Percentiles rank a stretch among this genome's conserved stretches.
phyloP scores from a whole-genome alignment of 2,329 filamentous ascomycete genomes.

The Diaporthe eres region DNA sequence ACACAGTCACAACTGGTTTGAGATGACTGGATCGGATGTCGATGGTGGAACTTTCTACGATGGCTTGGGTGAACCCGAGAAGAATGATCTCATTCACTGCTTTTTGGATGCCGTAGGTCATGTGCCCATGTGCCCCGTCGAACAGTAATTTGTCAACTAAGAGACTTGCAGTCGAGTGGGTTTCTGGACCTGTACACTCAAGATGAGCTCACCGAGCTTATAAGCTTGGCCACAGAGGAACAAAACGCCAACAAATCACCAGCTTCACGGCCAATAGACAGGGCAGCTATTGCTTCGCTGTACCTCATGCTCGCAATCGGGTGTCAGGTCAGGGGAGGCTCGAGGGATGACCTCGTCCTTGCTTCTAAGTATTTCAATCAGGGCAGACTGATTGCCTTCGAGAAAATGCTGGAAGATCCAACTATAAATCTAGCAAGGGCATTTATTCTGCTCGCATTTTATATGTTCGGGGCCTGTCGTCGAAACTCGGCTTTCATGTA shows the following conservation, averaged over 20 bases:
- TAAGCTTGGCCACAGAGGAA: neutral
- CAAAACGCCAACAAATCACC: neutral
- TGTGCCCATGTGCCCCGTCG: no score
- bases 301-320: conserved; percentile 46
- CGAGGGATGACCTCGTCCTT: conserved; percentile 36
- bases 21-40: conserved; percentile 26
- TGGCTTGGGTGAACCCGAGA: conserved; percentile 6
- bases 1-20: conserved; percentile 34
- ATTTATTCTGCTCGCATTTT: conserved; percentile 71
- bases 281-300: conserved; percentile 20
- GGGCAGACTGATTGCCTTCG: conserved; percentile 56
- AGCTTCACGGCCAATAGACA: neutral
- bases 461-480: conserved; percentile 71
- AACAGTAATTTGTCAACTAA: neutral
- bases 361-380: conserved; percentile 43
- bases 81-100: conserved; percentile 4
- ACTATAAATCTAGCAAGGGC: conserved; percentile 65
- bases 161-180: conserved; percentile 24
- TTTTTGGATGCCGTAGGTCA: conserved; percentile 37
- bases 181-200: conserved; percentile 35
- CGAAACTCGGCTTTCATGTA: conserved; percentile 76
- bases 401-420: conserved; percentile 66
- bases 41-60: conserved; percentile 9
- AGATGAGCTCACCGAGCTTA: conserved; percentile 28
- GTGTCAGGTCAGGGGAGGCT: conserved; percentile 42